phyloP scores from a whole-genome alignment of 23 red algal species.

The Cyanidiococcus yangmingshanensis region DNA sequence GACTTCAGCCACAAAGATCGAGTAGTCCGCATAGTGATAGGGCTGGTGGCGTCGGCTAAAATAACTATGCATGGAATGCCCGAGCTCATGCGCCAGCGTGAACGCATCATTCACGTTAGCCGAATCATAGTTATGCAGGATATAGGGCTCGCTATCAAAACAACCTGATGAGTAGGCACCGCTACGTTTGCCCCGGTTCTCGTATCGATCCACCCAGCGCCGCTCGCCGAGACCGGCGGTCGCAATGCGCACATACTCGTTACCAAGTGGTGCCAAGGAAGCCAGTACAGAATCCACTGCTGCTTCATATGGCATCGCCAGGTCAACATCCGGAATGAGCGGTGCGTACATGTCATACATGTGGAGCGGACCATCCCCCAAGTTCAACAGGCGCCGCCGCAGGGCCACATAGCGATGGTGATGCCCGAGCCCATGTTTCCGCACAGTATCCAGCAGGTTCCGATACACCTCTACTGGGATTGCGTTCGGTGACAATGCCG shows the following conservation, averaged over 20 bases:
- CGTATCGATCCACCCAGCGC: conserved; percentile 19
- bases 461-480: neutral
- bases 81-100: conserved; percentile 18
- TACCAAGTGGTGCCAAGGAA: neutral
- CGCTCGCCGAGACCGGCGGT: neutral
- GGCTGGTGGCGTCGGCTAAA: neutral
- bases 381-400: conserved; percentile 6
- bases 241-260: neutral
- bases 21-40: conserved; percentile 17
- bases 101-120: neutral
- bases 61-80: neutral
- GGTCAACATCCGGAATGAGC: conserved; percentile 13
- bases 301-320: conserved; percentile 2
- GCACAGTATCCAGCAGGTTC: conserved; percentile 7
- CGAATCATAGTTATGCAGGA: conserved; percentile 11
- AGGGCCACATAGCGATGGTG: neutral
- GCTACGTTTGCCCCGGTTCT: neutral
- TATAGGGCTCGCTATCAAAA: conserved; percentile 13
- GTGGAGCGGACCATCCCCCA: neutral
- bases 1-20: conserved; percentile 19
- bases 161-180: conserved; percentile 12
- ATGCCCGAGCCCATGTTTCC: neutral
- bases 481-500: conserved; percentile 1
- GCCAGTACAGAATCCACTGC: conserved; percentile 2
- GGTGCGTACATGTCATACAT: conserved; percentile 18